Percentiles rank a stretch among this genome's conserved stretches.
Evolutionary conservation across 176 grass and related monocot species (phyloP).

Genomic region (Secale cereale): DNA sequence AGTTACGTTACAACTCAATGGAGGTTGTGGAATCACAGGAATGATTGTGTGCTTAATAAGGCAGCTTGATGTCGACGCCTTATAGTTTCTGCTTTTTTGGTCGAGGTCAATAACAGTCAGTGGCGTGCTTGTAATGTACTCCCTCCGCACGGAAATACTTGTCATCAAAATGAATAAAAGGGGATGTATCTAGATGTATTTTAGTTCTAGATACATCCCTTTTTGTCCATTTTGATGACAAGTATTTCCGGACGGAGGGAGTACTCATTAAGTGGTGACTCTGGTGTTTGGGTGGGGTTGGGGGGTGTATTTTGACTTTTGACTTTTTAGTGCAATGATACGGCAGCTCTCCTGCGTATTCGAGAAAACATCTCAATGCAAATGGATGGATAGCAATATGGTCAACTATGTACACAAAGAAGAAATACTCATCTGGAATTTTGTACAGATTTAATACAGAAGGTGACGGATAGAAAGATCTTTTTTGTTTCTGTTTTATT

Average conservation of each 20-base stretch:
- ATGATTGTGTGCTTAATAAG: background rate
- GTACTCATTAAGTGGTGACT: no score
- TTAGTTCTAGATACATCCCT: no score
- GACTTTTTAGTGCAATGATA: background rate
- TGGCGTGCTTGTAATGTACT: no score
- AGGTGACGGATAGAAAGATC: conserved; percentile 6
- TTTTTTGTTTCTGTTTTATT: background rate
- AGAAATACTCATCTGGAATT: background rate
- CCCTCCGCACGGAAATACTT: no score
- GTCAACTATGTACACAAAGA: conserved; percentile 12
- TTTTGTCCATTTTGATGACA: no score
- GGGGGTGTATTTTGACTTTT: background rate
- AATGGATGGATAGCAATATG: background rate
- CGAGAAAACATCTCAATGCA: background rate
- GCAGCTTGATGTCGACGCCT: no score
- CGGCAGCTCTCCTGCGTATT: background rate
- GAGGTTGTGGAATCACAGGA: background rate
- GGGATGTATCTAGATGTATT: no score
- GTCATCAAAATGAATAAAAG: no score
- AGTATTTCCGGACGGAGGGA: no score
- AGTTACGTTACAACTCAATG: background rate
- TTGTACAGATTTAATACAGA: conserved; percentile 8
- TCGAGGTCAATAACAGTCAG: no score
- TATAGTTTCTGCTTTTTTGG: no score
- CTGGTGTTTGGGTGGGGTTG: background rate